Evolutionary conservation across 2,329 filamentous ascomycete genomes (phyloP), one percentile per base, ranked within the genome.

Genomic region (Sclerotinia minor): DNA sequence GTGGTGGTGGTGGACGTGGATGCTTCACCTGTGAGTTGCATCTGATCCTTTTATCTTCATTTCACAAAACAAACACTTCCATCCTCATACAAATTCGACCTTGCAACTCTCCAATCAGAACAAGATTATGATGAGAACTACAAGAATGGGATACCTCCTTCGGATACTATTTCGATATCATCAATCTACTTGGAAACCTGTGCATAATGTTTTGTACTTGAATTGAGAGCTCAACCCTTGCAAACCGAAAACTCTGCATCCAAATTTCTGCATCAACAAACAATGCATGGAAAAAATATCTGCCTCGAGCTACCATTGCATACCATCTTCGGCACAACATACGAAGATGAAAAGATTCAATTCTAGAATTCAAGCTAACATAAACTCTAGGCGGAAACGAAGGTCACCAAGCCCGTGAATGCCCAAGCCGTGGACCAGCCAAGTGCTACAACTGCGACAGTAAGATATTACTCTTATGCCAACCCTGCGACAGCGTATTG

Each of bases 391-490:
- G 90, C 82, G 89, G 89, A 80, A 87, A 89, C 79, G 83, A 85
- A 73, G 86, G 85, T 75, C 90, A 92, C 80, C 70, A 92, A 91
- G 91, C 91, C 77, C 90, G 91, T 77, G 91, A 94, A 77, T 95
- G 92, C 85, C 92, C 92, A 77, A 92, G 88, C 84, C 90, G 91
- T 82, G 90, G 90, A 75, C 88, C 89, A 75, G 87, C 91, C 76
- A 93, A 92, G 81, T 94, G 89, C 86, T 93, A 92, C 83, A 92
- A 92, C 85, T 93, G 90, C 79, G 89, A 89, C 80, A 86, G 88
- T 90, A 84, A 81, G 87, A 83, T 69, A 67, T 67, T 54, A 67
- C 50, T 57, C 58, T 17, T n/a, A 21, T 38, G 9, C 57, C 53
- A 70, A 60, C 64, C 68, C 75, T 65, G 72, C 74, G 74, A 75